A percentile compares a stretch with the other conserved stretches of the same genome.
These are phyloP conservation scores for Fusarium acutatum DNA, from an alignment of 2,329 filamentous ascomycete genomes.

Conservation along the genomic window DNA sequence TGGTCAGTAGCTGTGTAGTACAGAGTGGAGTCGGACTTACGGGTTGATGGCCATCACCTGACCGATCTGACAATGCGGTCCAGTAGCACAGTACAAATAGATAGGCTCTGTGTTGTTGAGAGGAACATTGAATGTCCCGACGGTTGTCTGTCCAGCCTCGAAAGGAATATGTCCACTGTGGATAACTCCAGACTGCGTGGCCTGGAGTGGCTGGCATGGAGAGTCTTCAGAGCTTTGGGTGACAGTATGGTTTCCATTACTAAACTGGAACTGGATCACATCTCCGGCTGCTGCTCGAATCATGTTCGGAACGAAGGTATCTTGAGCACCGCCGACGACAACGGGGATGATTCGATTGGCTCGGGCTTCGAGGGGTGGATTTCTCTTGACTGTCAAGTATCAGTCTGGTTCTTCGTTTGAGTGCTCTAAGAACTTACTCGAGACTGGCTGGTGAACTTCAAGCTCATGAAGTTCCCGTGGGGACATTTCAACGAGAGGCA, in stretches of 20 bases:
- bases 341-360: conserved; percentile 44
- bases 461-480: not conserved
- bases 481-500: conserved; percentile 22
- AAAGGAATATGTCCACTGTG: conserved; percentile 55
- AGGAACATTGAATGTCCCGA: conserved; percentile 58
- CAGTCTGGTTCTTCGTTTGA: not conserved
- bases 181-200: conserved; percentile 43
- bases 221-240: conserved; percentile 50
- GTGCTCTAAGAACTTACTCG: not conserved
- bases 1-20: not conserved
- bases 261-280: conserved; percentile 55
- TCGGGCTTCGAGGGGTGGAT: conserved; percentile 37
- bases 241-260: conserved; percentile 54
- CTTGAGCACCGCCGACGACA: conserved; percentile 49
- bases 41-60: conserved; percentile 63
- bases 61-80: conserved; percentile 58
- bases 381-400: not conserved
- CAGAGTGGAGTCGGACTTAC: conserved; percentile 33
- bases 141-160: conserved; percentile 45
- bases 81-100: conserved; percentile 61
- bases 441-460: not conserved
- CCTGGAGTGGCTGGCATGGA: conserved; percentile 51
- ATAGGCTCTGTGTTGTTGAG: conserved; percentile 55
- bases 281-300: conserved; percentile 48
- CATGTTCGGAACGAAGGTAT: conserved; percentile 50